A percentile compares a stretch with the other conserved stretches of the same genome.
Evolutionary conservation across 352 stramenopile genomes (phyloP).

Genomic region (Phytophthora europaea): DNA sequence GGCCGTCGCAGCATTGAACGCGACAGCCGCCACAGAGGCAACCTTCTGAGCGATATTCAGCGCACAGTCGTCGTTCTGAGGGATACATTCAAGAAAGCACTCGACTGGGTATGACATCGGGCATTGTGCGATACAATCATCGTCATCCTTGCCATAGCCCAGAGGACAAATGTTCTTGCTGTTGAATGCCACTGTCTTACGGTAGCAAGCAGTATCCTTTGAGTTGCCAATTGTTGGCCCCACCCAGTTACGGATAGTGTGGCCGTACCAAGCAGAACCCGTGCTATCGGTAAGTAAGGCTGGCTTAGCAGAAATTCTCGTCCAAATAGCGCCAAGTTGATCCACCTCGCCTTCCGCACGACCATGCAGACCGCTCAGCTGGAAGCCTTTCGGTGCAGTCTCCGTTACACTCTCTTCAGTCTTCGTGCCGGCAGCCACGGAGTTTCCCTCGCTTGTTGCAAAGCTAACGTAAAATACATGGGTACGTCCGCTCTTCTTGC

Average conservation of each 20-base stretch:
- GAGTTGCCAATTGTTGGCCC: slow-evolving; percentile 36
- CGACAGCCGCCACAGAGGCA: slow-evolving; percentile 16
- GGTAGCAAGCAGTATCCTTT: slow-evolving; percentile 34
- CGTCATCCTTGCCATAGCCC: slow-evolving; percentile 52
- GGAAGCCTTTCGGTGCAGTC: slow-evolving; percentile 13
- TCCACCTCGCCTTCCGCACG: slow-evolving; percentile 16
- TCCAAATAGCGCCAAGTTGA: slow-evolving; percentile 21
- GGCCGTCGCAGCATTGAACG: slow-evolving; percentile 37
- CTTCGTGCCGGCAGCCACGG: slow-evolving; percentile 8
- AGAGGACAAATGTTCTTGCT: slow-evolving; percentile 42
- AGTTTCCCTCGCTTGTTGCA: slow-evolving; percentile 12
- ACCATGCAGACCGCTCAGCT: slow-evolving; percentile 7
- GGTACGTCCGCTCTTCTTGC: slow-evolving; percentile 13
- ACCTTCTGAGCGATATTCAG: slow-evolving; percentile 25
- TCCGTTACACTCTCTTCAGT: slow-evolving; percentile 6
- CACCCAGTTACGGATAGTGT: slow-evolving; percentile 20
- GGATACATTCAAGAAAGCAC: slow-evolving; percentile 33
- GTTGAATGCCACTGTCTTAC: slow-evolving; percentile 40
- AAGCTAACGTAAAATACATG: slow-evolving; percentile 7
- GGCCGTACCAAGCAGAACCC: slow-evolving; percentile 7
- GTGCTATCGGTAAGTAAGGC: slow-evolving; percentile 5
- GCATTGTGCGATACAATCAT: slow-evolving; percentile 68
- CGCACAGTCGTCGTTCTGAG: slow-evolving; percentile 37
- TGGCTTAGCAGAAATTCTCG: slow-evolving; percentile 4
- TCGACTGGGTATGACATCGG: slow-evolving; percentile 66